Base-by-base conservation (phyloP, 352 stramenopile genomes). In the Phytopythium delawarense region DNA sequence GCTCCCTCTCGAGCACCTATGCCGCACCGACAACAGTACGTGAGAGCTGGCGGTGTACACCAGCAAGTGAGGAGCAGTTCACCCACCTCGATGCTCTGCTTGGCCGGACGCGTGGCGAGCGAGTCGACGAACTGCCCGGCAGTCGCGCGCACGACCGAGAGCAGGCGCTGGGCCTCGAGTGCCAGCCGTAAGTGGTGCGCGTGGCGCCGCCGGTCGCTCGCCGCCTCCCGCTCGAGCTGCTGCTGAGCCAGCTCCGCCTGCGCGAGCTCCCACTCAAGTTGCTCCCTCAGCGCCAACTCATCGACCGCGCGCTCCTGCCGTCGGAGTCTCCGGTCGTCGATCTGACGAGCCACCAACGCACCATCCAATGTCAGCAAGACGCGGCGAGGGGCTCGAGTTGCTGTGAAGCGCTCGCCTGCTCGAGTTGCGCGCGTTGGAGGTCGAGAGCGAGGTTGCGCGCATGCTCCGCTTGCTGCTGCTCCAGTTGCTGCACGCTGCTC, bases 91-190 rank as follows among this genome's bases (percentile, higher is more conserved):
- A 88, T 68, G 2, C 75, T 69, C 28, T 74, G 56, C 1, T 57
- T 59, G 12, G 74, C 65, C 13, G 71, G 61, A 20, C 85, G 57
- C 1, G 68, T 58, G 6, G 67, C 71, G 30, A 87, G 64, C 11
- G 63, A 70, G 51, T 88, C 75, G 34, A 85, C 76, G 59, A 88
- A 87, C 28, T 71, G 69, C 34, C 67, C 70, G 6, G 62, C 54
- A 15, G 81, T 77, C 9, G 69, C 52, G 5, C 62, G 48, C 15
- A 76, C 66, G 9, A 57, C 66, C 21, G 66, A 56, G 3, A 67
- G 72, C 13, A 71, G 61, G n/a, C 65, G 72, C 50, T 64, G 58
- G 7, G 75, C 50, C 34, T 88, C 57, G 57, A 30, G 55, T 15
- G 11, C 80, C 52, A 62, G 60, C 18, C 77, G 35, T 5, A 68